These are phyloP conservation scores for Abrus pulchellus DNA, from an alignment of 306 rosid genomes.

Conservation along the genomic window DNA sequence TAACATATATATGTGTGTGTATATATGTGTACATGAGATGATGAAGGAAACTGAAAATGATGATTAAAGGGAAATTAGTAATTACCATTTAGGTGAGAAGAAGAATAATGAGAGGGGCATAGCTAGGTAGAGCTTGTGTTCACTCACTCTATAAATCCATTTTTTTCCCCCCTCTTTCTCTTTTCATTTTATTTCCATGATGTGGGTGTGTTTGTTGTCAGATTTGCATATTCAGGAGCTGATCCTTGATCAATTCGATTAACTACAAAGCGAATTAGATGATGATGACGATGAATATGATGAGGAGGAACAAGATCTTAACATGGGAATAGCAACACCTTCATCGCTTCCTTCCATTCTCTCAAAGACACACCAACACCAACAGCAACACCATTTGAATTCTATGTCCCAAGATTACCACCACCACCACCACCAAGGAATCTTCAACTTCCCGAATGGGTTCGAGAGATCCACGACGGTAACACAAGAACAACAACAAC, in stretches of 20 bases:
- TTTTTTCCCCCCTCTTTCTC: background rate
- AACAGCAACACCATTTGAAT: conserved; percentile 48
- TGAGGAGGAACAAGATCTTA: conserved; percentile 49
- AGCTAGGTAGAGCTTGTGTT: background rate
- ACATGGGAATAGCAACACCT: conserved; percentile 77
- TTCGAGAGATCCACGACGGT: conserved; percentile 69
- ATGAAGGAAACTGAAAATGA: conserved; percentile 69
- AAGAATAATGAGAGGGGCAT: conserved; percentile 35
- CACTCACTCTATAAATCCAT: background rate
- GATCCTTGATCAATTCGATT: conserved; percentile 46
- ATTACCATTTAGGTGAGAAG: conserved; percentile 43
- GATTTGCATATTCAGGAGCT: conserved; percentile 40
- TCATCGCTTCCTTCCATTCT: conserved; percentile 50
- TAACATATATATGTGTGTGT: background rate
- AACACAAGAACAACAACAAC: conserved; percentile 59
- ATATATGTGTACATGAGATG: conserved; percentile 23
- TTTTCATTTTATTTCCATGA: conserved; percentile 3
- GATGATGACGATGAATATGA: conserved; percentile 32
- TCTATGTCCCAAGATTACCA: conserved; percentile 98
- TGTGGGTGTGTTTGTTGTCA: conserved; percentile 40
- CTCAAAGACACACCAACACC: conserved; percentile 42
- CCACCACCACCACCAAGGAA: conserved; percentile 58
- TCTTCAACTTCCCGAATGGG: conserved; percentile 81
- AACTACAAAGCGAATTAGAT: background rate
- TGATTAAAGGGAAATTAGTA: conserved; percentile 39